Evolutionary conservation across 768 basidiomycete genomes (phyloP).

Genomic region (Rubroboletus pulcherrimus): DNA sequence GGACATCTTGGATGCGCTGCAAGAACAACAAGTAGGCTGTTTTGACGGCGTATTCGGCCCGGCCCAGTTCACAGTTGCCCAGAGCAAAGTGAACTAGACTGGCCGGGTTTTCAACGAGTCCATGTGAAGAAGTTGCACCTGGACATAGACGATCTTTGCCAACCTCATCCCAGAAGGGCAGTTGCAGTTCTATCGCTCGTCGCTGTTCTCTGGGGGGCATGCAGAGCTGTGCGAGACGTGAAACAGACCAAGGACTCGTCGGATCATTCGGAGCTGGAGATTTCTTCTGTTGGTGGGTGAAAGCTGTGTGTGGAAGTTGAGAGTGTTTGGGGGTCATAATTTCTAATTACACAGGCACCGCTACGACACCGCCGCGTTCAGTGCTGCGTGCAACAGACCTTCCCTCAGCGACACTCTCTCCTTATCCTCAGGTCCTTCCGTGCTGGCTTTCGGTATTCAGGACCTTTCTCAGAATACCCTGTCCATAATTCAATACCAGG

Average conservation of each 20-base stretch:
- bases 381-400: neutral
- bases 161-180: no score
- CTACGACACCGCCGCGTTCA: neutral
- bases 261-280: no score
- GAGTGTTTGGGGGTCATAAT: no score
- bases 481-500: conserved; percentile 11
- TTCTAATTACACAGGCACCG: neutral
- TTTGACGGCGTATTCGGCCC: neutral
- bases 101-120: neutral
- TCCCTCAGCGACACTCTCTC: no score
- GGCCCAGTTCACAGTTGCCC: neutral
- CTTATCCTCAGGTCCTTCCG: conserved; percentile 7
- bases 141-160: no score
- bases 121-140: no score
- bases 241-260: no score
- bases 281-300: no score
- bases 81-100: neutral
- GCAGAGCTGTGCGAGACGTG: no score
- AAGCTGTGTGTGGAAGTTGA: no score
- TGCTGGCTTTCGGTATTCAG: conserved; percentile 27
- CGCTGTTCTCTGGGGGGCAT: no score
- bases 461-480: conserved; percentile 10
- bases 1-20: neutral
- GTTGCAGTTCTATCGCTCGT: no score
- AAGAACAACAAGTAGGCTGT: neutral